Conservation (phyloP, 1,284 basidiomycete genomes). For the Trametes hirsuta region DNA sequence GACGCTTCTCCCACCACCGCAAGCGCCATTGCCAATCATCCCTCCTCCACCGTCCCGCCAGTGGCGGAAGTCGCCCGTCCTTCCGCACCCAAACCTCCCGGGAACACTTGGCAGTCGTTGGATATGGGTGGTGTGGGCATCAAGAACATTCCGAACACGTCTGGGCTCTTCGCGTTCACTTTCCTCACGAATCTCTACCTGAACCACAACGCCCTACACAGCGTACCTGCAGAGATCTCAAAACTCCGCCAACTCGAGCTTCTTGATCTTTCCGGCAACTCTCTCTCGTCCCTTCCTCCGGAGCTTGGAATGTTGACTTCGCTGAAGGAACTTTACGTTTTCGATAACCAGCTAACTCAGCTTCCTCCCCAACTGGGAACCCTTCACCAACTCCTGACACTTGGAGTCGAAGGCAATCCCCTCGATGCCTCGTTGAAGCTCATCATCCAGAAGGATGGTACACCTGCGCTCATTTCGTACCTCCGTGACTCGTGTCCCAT, state of each 20-base stretch:
- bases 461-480: slow-evolving; percentile 83
- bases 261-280: slow-evolving; percentile 93
- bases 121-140: slow-evolving; percentile 97
- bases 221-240: slow-evolving; percentile 84
- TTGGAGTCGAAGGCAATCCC: slow-evolving; percentile 97
- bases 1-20: slow-evolving; percentile 42
- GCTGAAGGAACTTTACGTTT: slow-evolving; percentile 91
- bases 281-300: slow-evolving; percentile 77
- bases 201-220: slow-evolving; percentile 90
- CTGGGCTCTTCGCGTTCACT: slow-evolving; percentile 89
- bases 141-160: slow-evolving; percentile 85
- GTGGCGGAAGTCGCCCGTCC: slow-evolving; percentile 64
- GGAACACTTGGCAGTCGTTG: slow-evolving; percentile 87
- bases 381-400: slow-evolving; percentile 89
- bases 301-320: slow-evolving; percentile 92
- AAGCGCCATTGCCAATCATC: slow-evolving; percentile 56
- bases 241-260: slow-evolving; percentile 87
- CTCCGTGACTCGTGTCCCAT: slow-evolving; percentile 89
- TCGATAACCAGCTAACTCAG: slow-evolving; percentile 90
- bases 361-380: slow-evolving; percentile 91
- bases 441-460: slow-evolving; percentile 93
- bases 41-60: slow-evolving; percentile 74
- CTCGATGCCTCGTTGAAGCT: slow-evolving; percentile 78
- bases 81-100: slow-evolving; percentile 58
- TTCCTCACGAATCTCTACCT: slow-evolving; percentile 96